These are phyloP conservation scores for Cutaneotrichosporon cavernicola DNA, from an alignment of 1,284 basidiomycete genomes.

Conservation along the genomic window DNA sequence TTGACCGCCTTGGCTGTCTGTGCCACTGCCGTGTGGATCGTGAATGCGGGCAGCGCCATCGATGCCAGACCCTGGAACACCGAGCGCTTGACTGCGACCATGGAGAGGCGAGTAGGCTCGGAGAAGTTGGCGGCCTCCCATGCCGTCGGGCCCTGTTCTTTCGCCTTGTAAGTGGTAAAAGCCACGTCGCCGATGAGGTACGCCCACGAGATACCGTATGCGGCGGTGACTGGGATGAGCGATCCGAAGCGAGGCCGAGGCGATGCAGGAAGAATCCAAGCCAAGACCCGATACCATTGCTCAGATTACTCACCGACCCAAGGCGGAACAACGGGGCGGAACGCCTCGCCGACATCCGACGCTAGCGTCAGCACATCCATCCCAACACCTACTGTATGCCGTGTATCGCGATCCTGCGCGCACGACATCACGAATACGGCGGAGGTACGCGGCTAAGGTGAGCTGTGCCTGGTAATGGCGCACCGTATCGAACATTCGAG, in stretches of 20 bases:
- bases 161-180: constrained; percentile 88
- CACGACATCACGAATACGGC: constrained; percentile 72
- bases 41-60: constrained; percentile 43
- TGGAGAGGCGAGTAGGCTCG: constrained; percentile 67
- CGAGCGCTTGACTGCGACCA: constrained; percentile 72
- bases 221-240: constrained; percentile 51
- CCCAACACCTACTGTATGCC: constrained; percentile 65
- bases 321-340: constrained; percentile 80
- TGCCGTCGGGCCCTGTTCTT: constrained; percentile 67
- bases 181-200: constrained; percentile 73
- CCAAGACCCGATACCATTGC: not conserved
- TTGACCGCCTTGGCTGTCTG: constrained; percentile 62
- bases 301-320: constrained; percentile 56
- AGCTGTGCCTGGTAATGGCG: constrained; percentile 14
- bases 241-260: no score
- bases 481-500: constrained; percentile 51
- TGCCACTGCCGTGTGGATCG: constrained; percentile 78
- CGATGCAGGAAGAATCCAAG: no score
- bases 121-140: constrained; percentile 73
- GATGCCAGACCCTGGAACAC: constrained; percentile 79
- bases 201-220: constrained; percentile 84
- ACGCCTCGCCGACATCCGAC: constrained; percentile 88
- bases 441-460: constrained; percentile 64
- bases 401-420: constrained; percentile 73
- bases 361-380: constrained; percentile 54